phyloP scores from a whole-genome alignment of 192 early-diverging fungal species.

The Coemansia sp. region DNA sequence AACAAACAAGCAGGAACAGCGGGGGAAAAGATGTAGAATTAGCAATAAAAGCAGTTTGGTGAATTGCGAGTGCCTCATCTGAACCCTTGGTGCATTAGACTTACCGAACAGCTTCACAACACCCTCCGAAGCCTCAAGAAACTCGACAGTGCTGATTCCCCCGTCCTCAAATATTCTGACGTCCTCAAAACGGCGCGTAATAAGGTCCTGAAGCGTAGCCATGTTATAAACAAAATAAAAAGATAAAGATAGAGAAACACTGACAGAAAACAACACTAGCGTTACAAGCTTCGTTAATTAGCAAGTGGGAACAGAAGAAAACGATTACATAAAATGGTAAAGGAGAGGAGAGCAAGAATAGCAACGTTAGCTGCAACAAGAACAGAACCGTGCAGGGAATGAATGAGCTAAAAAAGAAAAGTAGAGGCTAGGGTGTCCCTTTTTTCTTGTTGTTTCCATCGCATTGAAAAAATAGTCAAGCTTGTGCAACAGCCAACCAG shows the following conservation, averaged over 20 bases:
- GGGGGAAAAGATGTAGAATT: not conserved
- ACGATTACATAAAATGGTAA: too few relatives aligned
- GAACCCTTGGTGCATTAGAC: not conserved
- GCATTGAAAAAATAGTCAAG: not conserved
- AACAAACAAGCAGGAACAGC: not conserved
- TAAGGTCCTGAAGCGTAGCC: constrained; percentile 56
- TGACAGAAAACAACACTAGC: too few relatives aligned
- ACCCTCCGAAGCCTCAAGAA: constrained; percentile 77
- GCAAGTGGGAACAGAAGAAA: too few relatives aligned
- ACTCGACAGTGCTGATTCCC: constrained; percentile 68
- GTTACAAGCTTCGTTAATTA: too few relatives aligned
- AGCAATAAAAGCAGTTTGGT: not conserved
- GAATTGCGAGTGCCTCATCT: constrained; percentile 1
- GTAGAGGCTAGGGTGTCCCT: too few relatives aligned
- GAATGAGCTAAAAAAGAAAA: too few relatives aligned
- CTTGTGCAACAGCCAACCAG: not conserved
- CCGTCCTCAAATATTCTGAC: constrained; percentile 64
- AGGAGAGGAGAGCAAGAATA: too few relatives aligned
- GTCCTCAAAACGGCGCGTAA: constrained; percentile 65
- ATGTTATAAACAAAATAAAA: constrained; percentile 6
- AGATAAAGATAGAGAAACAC: not conserved
- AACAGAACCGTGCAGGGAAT: too few relatives aligned
- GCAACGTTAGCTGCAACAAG: too few relatives aligned
- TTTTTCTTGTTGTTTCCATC: not conserved
- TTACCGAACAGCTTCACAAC: constrained; percentile 66